Evolutionary conservation across 805 yeast species (phyloP), one percentile per base, ranked within the genome.

Genomic region (Priceomyces medius): DNA sequence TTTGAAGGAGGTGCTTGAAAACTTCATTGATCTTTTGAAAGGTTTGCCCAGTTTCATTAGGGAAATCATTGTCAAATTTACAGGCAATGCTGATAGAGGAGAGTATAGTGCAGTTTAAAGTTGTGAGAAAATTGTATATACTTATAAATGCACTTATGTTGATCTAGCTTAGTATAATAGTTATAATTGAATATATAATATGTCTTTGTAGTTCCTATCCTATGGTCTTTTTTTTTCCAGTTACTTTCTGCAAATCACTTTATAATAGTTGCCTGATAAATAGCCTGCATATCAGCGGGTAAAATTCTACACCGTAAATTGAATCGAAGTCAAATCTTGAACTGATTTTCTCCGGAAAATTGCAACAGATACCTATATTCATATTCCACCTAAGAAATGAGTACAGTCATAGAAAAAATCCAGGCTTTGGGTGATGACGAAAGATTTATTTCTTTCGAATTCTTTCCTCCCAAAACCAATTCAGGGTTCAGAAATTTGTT

Each of bases 381-480:
- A n/a, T n/a, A n/a, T n/a, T n/a, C n/a, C n/a, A n/a, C n/a, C n/a
- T n/a, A n/a, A n/a, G n/a, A n/a, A 21, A 54, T 56, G 61, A 23
- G 63, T 19, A 70, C 73, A 21, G 68, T 74, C 33, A 73, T 65
- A 20, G 86, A 83, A 31, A 74, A 75, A 57, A 74, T 86, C 43
- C 58, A 63, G 31, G 56, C 66, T 0, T 64, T 80, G 46, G 61
- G 59, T 44, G 70, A 68, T 14, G 79, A 71, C 55, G 83, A 77
- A 52, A 76, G 75, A 40, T 87, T 82, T 59, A 79, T 88, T 53
- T 90, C 97, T 7, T 76, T 89, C 53, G 99, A 93, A 70, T 93
- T 93, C 63, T 93, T 93, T 68, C 99, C 99, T 5, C 99, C 99
- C 18, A 89, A 93, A 64, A 93, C 99, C 0, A 90, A 86, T 56